Percentiles rank a stretch among this genome's conserved stretches.
phyloP scores from a whole-genome alignment of 2,329 filamentous ascomycete genomes.

The Aspergillus texensis region DNA sequence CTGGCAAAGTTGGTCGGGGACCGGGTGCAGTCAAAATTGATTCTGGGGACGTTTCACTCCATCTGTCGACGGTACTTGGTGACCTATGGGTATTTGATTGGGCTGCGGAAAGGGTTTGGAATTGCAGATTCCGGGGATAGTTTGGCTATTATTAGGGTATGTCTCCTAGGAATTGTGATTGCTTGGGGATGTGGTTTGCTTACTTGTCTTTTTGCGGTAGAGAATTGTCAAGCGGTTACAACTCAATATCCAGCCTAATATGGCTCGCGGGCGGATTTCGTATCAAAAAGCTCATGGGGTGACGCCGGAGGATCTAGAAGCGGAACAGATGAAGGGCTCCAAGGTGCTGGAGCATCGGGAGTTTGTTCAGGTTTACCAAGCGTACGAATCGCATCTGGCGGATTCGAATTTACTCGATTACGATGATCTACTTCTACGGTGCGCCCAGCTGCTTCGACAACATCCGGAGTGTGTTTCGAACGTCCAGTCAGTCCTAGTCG shows the following conservation, averaged over 20 bases:
- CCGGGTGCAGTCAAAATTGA: constrained; percentile 71
- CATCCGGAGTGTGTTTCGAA: constrained; percentile 84
- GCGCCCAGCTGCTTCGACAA: constrained; percentile 73
- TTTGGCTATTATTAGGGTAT: constrained; percentile 69
- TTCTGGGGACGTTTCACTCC: constrained; percentile 93
- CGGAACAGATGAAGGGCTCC: constrained; percentile 33
- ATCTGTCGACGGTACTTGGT: constrained; percentile 83
- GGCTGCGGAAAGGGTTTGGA: constrained; percentile 78
- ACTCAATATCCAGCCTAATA: constrained; percentile 68
- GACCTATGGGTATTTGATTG: constrained; percentile 81
- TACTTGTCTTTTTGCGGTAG: constrained; percentile 22
- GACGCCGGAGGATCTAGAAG: constrained; percentile 47
- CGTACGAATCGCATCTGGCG: constrained; percentile 76
- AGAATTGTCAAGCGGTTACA: constrained; percentile 78
- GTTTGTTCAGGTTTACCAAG: constrained; percentile 67
- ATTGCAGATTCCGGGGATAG: constrained; percentile 87
- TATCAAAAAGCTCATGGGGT: constrained; percentile 61
- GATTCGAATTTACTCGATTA: constrained; percentile 87
- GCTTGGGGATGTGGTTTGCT: neutral
- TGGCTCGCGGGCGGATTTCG: constrained; percentile 75
- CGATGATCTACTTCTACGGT: constrained; percentile 85
- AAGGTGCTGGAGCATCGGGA: constrained; percentile 62
- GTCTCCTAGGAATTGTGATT: neutral
- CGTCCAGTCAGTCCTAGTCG: constrained; percentile 87
- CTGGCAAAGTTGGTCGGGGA: constrained; percentile 81